Base-by-base conservation (phyloP, 2,329 filamentous ascomycete genomes). In the Aspergillus terreus region DNA sequence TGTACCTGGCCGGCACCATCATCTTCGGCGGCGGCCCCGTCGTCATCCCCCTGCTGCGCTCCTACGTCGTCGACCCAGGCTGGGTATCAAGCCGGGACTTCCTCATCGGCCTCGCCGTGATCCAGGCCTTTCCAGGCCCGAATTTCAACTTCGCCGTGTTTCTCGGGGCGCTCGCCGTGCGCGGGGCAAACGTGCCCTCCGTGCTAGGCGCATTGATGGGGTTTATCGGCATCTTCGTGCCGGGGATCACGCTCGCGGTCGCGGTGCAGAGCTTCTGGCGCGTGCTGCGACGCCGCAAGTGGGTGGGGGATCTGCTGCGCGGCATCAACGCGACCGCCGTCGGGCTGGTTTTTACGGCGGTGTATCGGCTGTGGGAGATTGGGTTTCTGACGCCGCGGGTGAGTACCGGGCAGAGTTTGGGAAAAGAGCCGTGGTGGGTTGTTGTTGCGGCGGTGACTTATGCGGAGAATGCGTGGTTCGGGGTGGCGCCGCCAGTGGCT, bases 71-170 rank as follows among this genome's bases (percentile, higher is more conserved):
- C 0, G 76, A 78, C 0, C 83, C 85, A 21, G 83, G 83, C 6
- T 90, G 86, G 86, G 86, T 90, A 0, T 81, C 78, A 0, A 76
- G 84, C 0, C 79, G 87, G 4, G 85, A 90, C 63, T 90, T 90
- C 63, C 73, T 90, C 0, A 82, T 90, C 45, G 87, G 86, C 0
- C 79, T 90, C 0, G 87, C 86, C 6, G 77, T 90, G 48, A 85
- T 83, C 15, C 86, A 90, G 66, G 79, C 84, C 0, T 86, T 90
- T 51, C 86, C 87, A 0, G 82, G 82, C 0, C 83, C 82, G 0
- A 72, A 73, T 49, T 70, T 70, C 60, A 71, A 71, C 54, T 72
- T 84, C 53, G 81, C 80, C 0, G 81, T 84, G 0, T 85, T 77
- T 50, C 69, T 85, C 0, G 82, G 82, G 1, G 69, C 72, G 0